Percentiles rank a stretch among this genome's conserved stretches.
Conservation (phyloP, 1,284 basidiomycete species). For the Fistulinella cinereoalba region DNA sequence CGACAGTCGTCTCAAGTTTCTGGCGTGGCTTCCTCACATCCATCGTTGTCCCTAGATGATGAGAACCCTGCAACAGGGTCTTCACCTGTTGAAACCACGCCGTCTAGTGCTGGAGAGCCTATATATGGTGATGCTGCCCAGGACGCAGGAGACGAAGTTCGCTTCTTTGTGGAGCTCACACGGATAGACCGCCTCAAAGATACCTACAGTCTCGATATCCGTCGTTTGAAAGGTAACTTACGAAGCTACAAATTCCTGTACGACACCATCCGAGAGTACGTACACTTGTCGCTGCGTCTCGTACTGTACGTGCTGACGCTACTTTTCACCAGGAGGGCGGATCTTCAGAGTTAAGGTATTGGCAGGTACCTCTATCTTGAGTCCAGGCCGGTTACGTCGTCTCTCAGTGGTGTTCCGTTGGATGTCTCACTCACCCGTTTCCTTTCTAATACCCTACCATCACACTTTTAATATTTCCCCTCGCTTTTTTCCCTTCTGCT, state of each 20-base stretch:
- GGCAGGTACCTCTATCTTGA: conserved; percentile 28
- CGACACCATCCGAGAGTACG: conserved; percentile 83
- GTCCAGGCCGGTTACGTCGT: neutral
- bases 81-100: conserved; percentile 34
- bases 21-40: conserved; percentile 36
- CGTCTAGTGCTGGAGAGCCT: conserved; percentile 43
- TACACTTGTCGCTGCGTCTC: conserved; percentile 23
- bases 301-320: conserved; percentile 14
- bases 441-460: conserved; percentile 30
- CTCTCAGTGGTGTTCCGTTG: conserved; percentile 1
- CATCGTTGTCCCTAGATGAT: conserved; percentile 43
- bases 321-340: conserved; percentile 38
- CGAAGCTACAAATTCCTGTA: conserved; percentile 95
- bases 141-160: conserved; percentile 90
- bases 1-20: conserved; percentile 79
- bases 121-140: conserved; percentile 74
- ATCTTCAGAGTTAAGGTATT: conserved; percentile 41
- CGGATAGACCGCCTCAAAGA: conserved; percentile 83
- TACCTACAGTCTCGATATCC: conserved; percentile 86
- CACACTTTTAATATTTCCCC: conserved; percentile 18
- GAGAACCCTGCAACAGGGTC: conserved; percentile 20
- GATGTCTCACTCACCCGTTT: conserved; percentile 6
- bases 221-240: conserved; percentile 87
- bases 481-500: neutral
- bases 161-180: conserved; percentile 90